Conservation (phyloP, 208 protist species). For the Wallacemonas sp. region DNA sequence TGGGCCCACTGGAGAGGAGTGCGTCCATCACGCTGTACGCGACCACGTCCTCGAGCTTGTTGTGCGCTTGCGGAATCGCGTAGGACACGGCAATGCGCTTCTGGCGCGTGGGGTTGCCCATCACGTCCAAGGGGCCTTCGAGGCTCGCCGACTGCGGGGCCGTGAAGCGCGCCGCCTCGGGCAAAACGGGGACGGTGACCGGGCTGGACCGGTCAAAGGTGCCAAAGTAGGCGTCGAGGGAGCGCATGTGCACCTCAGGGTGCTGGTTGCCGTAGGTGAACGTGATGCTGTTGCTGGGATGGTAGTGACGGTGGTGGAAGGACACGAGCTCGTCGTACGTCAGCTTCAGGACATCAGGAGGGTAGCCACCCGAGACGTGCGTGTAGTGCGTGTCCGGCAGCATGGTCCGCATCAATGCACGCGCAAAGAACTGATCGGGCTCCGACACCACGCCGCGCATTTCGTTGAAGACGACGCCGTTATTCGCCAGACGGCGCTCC, state of each 20-base stretch:
- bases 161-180: constrained; percentile 47
- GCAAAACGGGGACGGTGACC: constrained; percentile 59
- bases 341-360: constrained; percentile 82
- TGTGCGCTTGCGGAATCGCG: constrained; percentile 57
- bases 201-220: constrained; percentile 40
- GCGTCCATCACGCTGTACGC: constrained; percentile 81
- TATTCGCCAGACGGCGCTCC: constrained; percentile 60
- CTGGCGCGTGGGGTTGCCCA: constrained; percentile 78
- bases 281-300: constrained; percentile 92
- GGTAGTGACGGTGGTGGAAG: constrained; percentile 91
- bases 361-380: constrained; percentile 90
- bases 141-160: constrained; percentile 48
- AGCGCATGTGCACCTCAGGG: constrained; percentile 68
- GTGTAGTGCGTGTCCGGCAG: constrained; percentile 90
- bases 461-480: constrained; percentile 95
- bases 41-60: constrained; percentile 76
- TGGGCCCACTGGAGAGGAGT: constrained; percentile 83
- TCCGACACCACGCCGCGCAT: constrained; percentile 94
- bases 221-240: constrained; percentile 73
- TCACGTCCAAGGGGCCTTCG: constrained; percentile 79
- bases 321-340: constrained; percentile 87
- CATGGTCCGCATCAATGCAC: constrained; percentile 67
- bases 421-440: constrained; percentile 76
- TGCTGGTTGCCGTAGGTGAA: constrained; percentile 88
- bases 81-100: constrained; percentile 86